A percentile compares a stretch with the other conserved stretches of the same genome.
phyloP scores from a whole-genome alignment of 78 protist species.

The Goniomonas avonlea region DNA sequence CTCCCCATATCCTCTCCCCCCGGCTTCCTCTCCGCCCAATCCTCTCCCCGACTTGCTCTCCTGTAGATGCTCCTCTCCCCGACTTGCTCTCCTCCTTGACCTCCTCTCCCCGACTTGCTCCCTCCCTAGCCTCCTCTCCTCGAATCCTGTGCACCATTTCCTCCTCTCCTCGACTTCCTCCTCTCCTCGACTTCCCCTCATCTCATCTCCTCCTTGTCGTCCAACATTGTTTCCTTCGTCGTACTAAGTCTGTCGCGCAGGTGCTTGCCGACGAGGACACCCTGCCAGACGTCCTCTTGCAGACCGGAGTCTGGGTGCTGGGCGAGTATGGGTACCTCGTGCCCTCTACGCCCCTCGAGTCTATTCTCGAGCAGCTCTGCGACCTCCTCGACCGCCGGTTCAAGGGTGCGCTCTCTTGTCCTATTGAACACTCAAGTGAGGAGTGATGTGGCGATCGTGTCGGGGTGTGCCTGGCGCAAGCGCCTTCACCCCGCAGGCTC shows the following conservation, averaged over 20 bases:
- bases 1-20: not conserved
- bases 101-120: not conserved
- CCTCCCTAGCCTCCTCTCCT: not conserved
- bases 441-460: no score
- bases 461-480: no score
- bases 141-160: not conserved
- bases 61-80: not conserved
- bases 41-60: not conserved
- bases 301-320: constrained; percentile 44
- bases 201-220: constrained; percentile 26
- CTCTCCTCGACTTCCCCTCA: constrained; percentile 18
- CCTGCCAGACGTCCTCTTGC: constrained; percentile 25
- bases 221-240: no score
- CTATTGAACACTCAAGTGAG: no score
- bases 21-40: not conserved
- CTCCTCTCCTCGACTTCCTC: not conserved
- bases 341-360: not conserved
- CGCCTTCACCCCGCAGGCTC: no score
- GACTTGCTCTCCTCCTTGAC: not conserved
- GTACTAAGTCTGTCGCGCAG: no score
- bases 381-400: constrained; percentile 4
- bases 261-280: not conserved
- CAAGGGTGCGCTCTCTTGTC: no score
- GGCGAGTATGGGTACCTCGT: constrained; percentile 68
- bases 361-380: not conserved